Base-by-base conservation (phyloP, 345 rosid species). In the Salix koriyanagi region DNA sequence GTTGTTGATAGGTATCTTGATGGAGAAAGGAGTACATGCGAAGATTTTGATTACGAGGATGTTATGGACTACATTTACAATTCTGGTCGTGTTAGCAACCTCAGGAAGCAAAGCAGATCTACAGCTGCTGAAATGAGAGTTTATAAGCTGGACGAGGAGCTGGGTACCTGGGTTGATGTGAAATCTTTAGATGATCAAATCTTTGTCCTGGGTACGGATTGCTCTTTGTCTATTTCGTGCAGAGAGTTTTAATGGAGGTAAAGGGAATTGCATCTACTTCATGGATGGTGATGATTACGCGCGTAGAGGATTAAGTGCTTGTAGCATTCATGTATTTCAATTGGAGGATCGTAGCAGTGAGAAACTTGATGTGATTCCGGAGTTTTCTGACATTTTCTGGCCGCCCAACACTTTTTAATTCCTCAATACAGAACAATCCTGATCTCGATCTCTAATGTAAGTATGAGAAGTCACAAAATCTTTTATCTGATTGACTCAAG, bases 1-100 rank as follows among this genome's bases (percentile, higher is more conserved):
- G 64, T 81, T 15, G 83, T 81, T 32, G 83, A 81, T 68, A 60
- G 77, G 41, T 81, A 81, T 60, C 77, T 73, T 23, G 80, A 76
- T 48, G 74, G 74, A 23, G 67, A 56, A 26, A 26, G 66, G 54
- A 58, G 56, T 8, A 50, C 46, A 36, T 52, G 78, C 72, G 5
- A 39, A 26, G 52, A 54, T 67, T n/a, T 32, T 32, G 34, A 32
- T 34, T 34, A 50, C 34, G 52, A 75, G 15, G 32, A 44, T 75
- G 2, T 2, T 25, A 32, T 7, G 1, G 66, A 34, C 9, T 1
- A 0, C 23, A 14, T 1, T 41, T 15, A 64, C 15, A 28, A 64
- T 64, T 25, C 5, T 28, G 25, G 3, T 74, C 54, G 18, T 26
- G 30, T 1, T 16, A 9, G 66, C 18, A 72, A 39, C 18, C 26